phyloP scores from a whole-genome alignment of 2,329 filamentous ascomycete genomes.

The Coniochaeta prunicola region DNA sequence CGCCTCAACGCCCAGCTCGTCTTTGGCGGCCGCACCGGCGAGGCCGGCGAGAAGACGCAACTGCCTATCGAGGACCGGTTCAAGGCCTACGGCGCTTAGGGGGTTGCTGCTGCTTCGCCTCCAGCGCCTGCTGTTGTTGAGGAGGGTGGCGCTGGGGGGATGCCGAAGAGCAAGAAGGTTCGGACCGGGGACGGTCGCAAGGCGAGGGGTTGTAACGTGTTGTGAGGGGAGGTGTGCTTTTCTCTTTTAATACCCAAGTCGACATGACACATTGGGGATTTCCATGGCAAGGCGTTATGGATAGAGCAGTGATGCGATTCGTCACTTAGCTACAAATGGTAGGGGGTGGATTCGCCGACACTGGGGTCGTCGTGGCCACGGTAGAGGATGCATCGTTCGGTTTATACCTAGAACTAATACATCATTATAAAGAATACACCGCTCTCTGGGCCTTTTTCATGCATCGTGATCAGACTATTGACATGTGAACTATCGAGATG shows the following conservation, averaged over 20 bases:
- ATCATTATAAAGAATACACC: not conserved
- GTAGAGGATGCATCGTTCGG: not conserved
- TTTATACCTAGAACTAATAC: not conserved
- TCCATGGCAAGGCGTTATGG: not conserved
- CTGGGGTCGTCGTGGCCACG: not conserved
- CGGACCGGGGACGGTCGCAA: not conserved
- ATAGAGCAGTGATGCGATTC: not conserved
- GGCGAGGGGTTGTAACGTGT: not conserved
- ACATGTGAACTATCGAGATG: no score
- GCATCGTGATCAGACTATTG: no score
- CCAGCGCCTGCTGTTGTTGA: no score
- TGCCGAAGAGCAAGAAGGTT: not conserved
- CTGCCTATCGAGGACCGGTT: slow-evolving; percentile 58
- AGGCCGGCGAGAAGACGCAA: slow-evolving; percentile 56
- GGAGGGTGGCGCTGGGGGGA: not conserved
- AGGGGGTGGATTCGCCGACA: not conserved
- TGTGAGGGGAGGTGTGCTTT: not conserved
- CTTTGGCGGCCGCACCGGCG: slow-evolving; percentile 59
- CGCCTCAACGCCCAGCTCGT: slow-evolving; percentile 76
- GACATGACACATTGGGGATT: not conserved
- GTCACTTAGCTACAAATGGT: not conserved
- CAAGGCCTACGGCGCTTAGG: slow-evolving; percentile 53
- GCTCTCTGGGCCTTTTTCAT: no score
- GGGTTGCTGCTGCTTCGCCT: not conserved
- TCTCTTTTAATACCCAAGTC: no score